Percentiles rank a stretch among this genome's conserved stretches.
Evolutionary conservation across 2,329 filamentous ascomycete species (phyloP).

Genomic region (Teratosphaeria viscida): DNA sequence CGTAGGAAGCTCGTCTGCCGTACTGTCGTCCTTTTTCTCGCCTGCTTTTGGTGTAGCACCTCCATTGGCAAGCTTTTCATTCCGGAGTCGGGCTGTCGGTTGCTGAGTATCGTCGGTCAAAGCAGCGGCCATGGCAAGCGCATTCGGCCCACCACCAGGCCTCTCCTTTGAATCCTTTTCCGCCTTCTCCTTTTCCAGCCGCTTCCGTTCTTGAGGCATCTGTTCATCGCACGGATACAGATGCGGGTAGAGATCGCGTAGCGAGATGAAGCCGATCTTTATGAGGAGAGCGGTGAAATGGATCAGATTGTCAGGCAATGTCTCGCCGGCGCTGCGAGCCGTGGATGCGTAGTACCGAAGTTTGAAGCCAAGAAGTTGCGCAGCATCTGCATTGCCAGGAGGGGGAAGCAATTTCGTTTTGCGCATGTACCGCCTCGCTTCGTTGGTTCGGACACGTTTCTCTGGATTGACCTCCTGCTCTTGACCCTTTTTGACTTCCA

Average conservation of each 20-base stretch:
- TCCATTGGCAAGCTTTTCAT: conserved; percentile 36
- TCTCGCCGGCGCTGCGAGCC: conserved; percentile 62
- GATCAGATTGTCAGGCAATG: conserved; percentile 82
- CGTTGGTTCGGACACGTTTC: conserved; percentile 40
- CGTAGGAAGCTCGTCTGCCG: conserved; percentile 51
- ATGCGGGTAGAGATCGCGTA: conserved; percentile 84
- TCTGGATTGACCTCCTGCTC: conserved; percentile 28
- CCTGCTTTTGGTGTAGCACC: conserved; percentile 29
- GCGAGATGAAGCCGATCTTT: conserved; percentile 92
- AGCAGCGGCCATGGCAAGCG: conserved; percentile 75
- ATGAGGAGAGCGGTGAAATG: conserved; percentile 85
- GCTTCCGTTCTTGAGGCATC: conserved; percentile 65
- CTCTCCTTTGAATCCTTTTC: conserved; percentile 64
- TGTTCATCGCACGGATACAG: conserved; percentile 74
- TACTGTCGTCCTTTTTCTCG: conserved; percentile 34
- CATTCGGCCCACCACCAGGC: conserved; percentile 64
- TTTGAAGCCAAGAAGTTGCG: conserved; percentile 93
- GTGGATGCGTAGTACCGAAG: conserved; percentile 85
- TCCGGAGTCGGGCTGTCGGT: conserved; percentile 37
- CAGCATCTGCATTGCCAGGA: conserved; percentile 78
- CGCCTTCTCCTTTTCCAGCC: conserved; percentile 63
- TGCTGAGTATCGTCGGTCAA: conserved; percentile 66
- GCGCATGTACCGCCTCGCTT: conserved; percentile 64
- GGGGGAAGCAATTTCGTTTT: conserved; percentile 74
- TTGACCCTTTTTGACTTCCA: conserved; percentile 20